These are phyloP conservation scores for Trichoderma guizhouense DNA, from an alignment of 2,329 filamentous ascomycete genomes.

Conservation along the genomic window DNA sequence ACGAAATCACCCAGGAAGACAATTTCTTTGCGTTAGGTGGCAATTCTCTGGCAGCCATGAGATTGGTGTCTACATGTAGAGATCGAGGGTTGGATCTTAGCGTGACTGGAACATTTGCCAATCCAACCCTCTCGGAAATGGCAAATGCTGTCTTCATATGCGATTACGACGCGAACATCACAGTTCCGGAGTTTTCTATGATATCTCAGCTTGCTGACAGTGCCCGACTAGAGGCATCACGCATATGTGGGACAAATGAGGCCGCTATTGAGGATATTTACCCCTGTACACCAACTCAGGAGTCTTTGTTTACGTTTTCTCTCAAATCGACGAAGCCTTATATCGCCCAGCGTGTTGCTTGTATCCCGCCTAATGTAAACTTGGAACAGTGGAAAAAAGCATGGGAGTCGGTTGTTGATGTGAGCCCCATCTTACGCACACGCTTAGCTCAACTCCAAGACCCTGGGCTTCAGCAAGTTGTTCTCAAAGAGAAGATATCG, in stretches of 20 bases:
- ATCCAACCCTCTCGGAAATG: slow-evolving; percentile 11
- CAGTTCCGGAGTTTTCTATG: background rate
- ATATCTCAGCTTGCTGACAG: background rate
- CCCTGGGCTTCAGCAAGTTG: slow-evolving; percentile 12
- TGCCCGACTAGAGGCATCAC: background rate
- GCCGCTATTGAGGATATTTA: slow-evolving; percentile 36
- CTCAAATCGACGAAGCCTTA: slow-evolving; percentile 32
- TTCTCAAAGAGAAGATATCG: slow-evolving; percentile 20
- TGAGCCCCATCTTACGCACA: slow-evolving; percentile 34
- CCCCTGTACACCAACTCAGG: slow-evolving; percentile 30
- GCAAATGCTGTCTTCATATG: background rate
- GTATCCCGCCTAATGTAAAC: slow-evolving; percentile 23
- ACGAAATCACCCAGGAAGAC: slow-evolving; percentile 29
- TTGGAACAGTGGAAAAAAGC: slow-evolving; percentile 27
- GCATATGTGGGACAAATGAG: background rate
- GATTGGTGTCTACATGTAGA: slow-evolving; percentile 29
- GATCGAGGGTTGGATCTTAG: background rate
- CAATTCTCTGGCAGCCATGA: slow-evolving; percentile 46
- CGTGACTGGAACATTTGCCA: slow-evolving; percentile 3
- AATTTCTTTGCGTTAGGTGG: slow-evolving; percentile 43
- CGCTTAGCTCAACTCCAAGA: slow-evolving; percentile 27
- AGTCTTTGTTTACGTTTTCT: slow-evolving; percentile 36
- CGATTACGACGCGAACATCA: background rate
- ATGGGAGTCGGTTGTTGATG: slow-evolving; percentile 28
- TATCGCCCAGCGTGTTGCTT: slow-evolving; percentile 28